Conservation (phyloP, 768 basidiomycete species). For the Pleurotus tuber-regium region DNA sequence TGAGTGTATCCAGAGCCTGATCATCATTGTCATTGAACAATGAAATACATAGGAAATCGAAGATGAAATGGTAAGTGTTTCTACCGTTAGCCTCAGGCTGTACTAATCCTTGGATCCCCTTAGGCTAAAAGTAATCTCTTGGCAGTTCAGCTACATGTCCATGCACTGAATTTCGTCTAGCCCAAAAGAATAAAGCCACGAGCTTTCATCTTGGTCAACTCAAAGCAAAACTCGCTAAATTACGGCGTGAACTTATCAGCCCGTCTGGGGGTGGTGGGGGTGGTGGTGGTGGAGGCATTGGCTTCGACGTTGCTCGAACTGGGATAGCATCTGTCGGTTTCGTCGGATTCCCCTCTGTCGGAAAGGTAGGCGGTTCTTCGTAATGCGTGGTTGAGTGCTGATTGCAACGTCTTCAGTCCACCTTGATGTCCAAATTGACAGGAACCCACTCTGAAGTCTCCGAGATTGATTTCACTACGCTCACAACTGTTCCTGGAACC, state of each 20-base stretch:
- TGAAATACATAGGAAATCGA: conserved; percentile 72
- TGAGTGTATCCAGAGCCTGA: conserved; percentile 30
- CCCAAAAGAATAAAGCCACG: conserved; percentile 94
- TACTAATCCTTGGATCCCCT: conserved; percentile 25
- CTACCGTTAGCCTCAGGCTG: conserved; percentile 13
- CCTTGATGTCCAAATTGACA: conserved; percentile 92
- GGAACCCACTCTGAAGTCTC: conserved; percentile 97
- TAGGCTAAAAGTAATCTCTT: conserved; percentile 74
- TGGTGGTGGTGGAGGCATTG: conserved; percentile 84
- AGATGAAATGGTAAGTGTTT: conserved; percentile 85
- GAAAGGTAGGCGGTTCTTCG: conserved; percentile 56
- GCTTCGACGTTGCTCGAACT: conserved; percentile 97
- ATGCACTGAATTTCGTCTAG: conserved; percentile 35
- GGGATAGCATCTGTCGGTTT: conserved; percentile 98
- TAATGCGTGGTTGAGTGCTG: conserved; percentile 5
- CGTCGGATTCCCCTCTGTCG: conserved; percentile 90
- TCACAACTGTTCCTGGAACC: conserved; percentile 94
- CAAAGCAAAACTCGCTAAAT: conserved; percentile 98
- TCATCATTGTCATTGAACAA: conserved; percentile 17
- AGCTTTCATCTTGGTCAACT: conserved; percentile 96
- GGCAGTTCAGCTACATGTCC: not conserved
- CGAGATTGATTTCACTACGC: conserved; percentile 94
- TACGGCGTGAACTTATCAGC: conserved; percentile 88
- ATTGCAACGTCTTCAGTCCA: conserved; percentile 53
- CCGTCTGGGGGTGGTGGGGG: conserved; percentile 79